phyloP scores from a whole-genome alignment of 2,329 filamentous ascomycete species.

The Beauveria scarabaeidicola region DNA sequence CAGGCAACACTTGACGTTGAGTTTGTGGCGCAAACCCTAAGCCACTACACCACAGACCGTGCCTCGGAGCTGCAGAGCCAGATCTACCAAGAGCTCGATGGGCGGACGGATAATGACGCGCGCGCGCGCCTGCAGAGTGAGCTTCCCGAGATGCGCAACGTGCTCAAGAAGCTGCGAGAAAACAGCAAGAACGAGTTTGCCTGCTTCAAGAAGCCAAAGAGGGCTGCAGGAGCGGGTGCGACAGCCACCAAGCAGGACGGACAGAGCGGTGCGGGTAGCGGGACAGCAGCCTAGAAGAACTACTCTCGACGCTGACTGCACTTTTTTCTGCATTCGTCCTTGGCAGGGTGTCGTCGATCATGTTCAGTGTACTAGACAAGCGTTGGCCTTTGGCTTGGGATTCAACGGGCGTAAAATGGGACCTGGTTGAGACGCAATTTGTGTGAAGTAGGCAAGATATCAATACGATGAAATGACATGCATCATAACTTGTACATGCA shows the following conservation, averaged over 20 bases:
- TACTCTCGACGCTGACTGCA: background rate
- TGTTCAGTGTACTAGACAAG: background rate
- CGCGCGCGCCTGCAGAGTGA: conserved; percentile 73
- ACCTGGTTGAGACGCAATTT: background rate
- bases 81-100: conserved; percentile 87
- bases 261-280: conserved; percentile 1
- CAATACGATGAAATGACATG: background rate
- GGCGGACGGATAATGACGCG: conserved; percentile 80
- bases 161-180: conserved; percentile 77
- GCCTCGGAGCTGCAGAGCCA: conserved; percentile 76
- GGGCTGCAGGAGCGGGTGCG: conserved; percentile 22
- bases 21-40: conserved; percentile 89
- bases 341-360: background rate
- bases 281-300: conserved; percentile 19
- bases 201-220: conserved; percentile 65
- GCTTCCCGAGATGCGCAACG: conserved; percentile 78
- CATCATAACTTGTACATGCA: background rate
- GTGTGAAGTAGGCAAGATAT: background rate
- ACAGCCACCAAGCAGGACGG: conserved; percentile 5
- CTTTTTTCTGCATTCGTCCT: background rate
- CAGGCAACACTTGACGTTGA: conserved; percentile 97
- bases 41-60: conserved; percentile 77
- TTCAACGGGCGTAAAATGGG: background rate
- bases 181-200: conserved; percentile 77
- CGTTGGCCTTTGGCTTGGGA: background rate